Conservation (phyloP, 345 rosid genomes). For the Syzygium aromaticum region DNA sequence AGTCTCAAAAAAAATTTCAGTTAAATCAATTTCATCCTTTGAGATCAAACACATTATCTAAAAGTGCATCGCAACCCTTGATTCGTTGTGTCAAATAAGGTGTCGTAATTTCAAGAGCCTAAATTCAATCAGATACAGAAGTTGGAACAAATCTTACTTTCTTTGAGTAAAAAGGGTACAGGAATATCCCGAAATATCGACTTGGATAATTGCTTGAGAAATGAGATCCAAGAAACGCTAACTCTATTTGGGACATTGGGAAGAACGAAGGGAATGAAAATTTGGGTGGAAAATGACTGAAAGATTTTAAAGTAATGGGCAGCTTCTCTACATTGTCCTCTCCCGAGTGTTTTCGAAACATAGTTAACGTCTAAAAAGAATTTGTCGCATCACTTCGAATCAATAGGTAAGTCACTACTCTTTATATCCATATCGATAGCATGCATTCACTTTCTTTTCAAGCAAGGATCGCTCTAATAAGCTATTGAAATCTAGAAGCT, state of each 20-base stretch:
- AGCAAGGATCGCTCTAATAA: neutral
- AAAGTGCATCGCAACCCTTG: neutral
- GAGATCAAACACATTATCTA: neutral
- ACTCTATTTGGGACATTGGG: neutral
- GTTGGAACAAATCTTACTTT: neutral
- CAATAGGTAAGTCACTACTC: neutral
- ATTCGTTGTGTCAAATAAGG: too few relatives aligned
- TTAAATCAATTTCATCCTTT: neutral
- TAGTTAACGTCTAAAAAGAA: neutral
- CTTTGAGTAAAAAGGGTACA: neutral
- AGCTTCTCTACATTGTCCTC: neutral
- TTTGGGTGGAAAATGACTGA: neutral
- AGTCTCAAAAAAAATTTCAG: neutral
- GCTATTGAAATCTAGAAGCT: neutral
- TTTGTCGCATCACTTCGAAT: neutral
- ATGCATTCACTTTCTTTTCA: neutral
- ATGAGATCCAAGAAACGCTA: neutral
- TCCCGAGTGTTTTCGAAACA: neutral
- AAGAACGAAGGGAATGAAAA: neutral
- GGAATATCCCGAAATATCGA: neutral
- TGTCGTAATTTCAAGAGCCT: neutral
- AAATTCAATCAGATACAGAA: neutral
- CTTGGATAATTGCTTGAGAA: neutral
- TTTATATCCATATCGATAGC: too few relatives aligned
- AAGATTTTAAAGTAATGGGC: neutral